A percentile compares a stretch with the other conserved stretches of the same genome.
These are phyloP conservation scores for Dioscorea alata DNA, from an alignment of 106 monocot species.

Conservation along the genomic window DNA sequence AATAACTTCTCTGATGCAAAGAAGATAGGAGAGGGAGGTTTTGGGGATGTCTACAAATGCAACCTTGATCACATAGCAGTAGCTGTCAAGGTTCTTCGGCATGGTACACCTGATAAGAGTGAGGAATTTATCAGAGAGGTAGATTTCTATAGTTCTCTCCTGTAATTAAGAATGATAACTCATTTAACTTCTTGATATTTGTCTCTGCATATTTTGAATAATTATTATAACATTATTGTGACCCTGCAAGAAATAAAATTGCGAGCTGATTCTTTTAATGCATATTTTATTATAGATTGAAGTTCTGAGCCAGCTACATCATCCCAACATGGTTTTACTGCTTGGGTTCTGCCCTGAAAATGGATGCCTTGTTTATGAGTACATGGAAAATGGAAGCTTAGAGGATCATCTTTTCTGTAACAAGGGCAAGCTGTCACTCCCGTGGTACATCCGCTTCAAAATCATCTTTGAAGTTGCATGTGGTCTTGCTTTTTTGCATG, in stretches of 20 bases:
- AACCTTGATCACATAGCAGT: conserved; percentile 82
- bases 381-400: conserved; percentile 85
- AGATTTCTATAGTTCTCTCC: too few species aligned
- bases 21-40: conserved; percentile 85
- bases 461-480: conserved; percentile 77
- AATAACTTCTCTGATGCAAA: conserved; percentile 77
- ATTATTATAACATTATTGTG: not conserved
- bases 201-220: not conserved
- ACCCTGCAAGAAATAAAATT: not conserved
- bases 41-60: conserved; percentile 75
- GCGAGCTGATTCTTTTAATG: not conserved
- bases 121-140: conserved; percentile 93
- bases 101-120: conserved; percentile 43
- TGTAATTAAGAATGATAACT: not conserved
- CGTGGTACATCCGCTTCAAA: conserved; percentile 63
- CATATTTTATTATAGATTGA: conserved; percentile 45
- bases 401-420: conserved; percentile 61
- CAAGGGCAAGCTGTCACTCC: conserved; percentile 32
- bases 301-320: conserved; percentile 66
- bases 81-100: conserved; percentile 73
- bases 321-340: conserved; percentile 80
- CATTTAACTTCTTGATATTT: not conserved
- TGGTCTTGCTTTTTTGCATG: conserved; percentile 73
- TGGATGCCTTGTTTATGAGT: conserved; percentile 77
- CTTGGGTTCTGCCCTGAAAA: conserved; percentile 74